These are phyloP conservation scores for Obba rivulosa DNA, from an alignment of 768 basidiomycete species.

Conservation along the genomic window DNA sequence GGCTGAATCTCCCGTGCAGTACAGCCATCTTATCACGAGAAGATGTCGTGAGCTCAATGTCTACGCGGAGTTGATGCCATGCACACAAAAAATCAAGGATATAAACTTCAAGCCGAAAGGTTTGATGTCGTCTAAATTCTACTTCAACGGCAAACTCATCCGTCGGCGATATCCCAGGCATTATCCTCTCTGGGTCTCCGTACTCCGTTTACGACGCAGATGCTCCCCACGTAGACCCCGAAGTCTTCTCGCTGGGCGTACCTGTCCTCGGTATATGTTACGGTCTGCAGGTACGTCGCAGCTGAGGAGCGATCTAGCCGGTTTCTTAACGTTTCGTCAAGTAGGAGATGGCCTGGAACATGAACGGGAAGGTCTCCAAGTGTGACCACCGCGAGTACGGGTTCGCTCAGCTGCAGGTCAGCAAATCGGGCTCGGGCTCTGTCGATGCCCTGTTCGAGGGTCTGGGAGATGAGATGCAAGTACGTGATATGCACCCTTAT, in stretches of 20 bases:
- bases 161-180: conserved; percentile 54
- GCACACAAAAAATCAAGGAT: conserved; percentile 85
- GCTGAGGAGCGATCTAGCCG: neutral
- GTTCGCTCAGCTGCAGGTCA: conserved; percentile 74
- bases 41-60: conserved; percentile 97
- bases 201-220: conserved; percentile 95
- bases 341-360: conserved; percentile 90
- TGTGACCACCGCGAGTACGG: conserved; percentile 96
- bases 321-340: neutral
- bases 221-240: conserved; percentile 92
- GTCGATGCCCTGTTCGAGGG: conserved; percentile 81
- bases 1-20: conserved; percentile 42
- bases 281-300: conserved; percentile 72
- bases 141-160: neutral
- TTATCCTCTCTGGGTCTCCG: conserved; percentile 96
- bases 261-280: conserved; percentile 98
- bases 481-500: conserved; percentile 24
- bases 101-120: conserved; percentile 94
- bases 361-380: conserved; percentile 78
- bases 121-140: conserved; percentile 24
- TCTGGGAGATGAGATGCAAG: conserved; percentile 87
- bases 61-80: conserved; percentile 96
- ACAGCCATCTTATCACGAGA: conserved; percentile 95
- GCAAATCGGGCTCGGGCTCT: conserved; percentile 47
- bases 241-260: conserved; percentile 79